Evolutionary conservation across 192 early-diverging fungal genomes (phyloP).

Genomic region (Backusella morwellensis): DNA sequence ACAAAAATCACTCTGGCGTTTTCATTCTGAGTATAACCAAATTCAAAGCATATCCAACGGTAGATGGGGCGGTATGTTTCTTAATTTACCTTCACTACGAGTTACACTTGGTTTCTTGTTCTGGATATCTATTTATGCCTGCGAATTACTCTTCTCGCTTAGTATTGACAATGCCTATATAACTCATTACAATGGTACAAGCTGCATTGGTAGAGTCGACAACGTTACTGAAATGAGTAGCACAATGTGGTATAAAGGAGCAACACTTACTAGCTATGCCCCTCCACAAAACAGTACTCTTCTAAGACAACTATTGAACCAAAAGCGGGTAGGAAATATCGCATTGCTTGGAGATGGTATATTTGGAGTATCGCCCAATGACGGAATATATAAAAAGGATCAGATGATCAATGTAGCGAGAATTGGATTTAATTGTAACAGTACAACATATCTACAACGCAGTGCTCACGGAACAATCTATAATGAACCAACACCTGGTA

Average conservation of each 20-base stretch:
- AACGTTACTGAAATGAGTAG: background rate
- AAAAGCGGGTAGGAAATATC: background rate
- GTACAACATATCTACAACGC: background rate
- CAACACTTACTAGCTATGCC: background rate
- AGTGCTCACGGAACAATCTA: background rate
- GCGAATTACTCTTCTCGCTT: background rate
- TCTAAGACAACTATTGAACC: background rate
- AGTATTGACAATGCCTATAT: background rate
- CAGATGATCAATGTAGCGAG: background rate
- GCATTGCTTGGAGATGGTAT: background rate
- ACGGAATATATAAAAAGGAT: background rate
- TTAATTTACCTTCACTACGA: background rate
- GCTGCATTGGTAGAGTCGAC: background rate
- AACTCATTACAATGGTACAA: background rate
- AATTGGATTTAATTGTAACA: background rate
- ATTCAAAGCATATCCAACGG: background rate
- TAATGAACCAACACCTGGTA: background rate
- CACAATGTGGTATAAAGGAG: background rate
- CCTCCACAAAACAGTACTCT: background rate
- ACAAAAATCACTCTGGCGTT: background rate
- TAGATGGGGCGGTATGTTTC: background rate
- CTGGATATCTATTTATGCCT: background rate
- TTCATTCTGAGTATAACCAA: background rate
- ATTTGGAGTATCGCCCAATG: background rate
- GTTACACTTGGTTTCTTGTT: background rate